These are phyloP conservation scores for Neolentinus lepideus DNA, from an alignment of 1,284 basidiomycete genomes.

Conservation along the genomic window DNA sequence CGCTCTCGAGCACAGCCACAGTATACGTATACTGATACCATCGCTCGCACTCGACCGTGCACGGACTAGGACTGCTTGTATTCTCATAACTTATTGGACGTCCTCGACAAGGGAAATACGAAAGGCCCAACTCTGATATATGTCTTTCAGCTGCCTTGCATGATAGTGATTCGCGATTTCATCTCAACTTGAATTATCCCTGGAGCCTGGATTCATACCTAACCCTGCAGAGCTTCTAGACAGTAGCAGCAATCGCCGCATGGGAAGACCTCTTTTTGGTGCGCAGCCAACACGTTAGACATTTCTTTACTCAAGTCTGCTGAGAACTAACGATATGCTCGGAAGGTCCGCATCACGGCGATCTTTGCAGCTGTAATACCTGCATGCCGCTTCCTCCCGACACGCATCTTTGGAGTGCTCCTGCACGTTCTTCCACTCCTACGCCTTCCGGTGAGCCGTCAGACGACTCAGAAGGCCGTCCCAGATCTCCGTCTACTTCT, in stretches of 20 bases:
- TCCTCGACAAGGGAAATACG: too few relatives aligned
- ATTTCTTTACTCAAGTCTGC: neutral
- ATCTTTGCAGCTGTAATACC: neutral
- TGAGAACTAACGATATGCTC: neutral
- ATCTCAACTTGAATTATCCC: neutral
- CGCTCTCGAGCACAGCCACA: too few relatives aligned
- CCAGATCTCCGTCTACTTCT: neutral
- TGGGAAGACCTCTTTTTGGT: constrained; percentile 1
- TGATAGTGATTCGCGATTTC: too few relatives aligned
- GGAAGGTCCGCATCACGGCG: neutral
- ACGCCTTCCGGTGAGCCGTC: neutral
- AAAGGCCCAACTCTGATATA: too few relatives aligned
- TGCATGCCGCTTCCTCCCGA: constrained; percentile 3
- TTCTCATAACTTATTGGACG: too few relatives aligned
- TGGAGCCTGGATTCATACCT: too few relatives aligned
- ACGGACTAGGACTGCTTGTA: too few relatives aligned
- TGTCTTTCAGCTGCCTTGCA: too few relatives aligned
- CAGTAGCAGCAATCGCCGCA: neutral
- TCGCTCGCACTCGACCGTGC: too few relatives aligned
- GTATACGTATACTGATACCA: too few relatives aligned
- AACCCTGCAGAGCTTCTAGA: too few relatives aligned
- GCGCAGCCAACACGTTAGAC: neutral
- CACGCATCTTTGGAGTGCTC: constrained; percentile 10
- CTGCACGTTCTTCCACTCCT: constrained; percentile 27
- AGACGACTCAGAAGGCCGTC: neutral